A percentile compares a stretch with the other conserved stretches of the same genome.
phyloP scores from a whole-genome alignment of 495 filamentous ascomycete genomes.

The Xylaria flabelliformis region DNA sequence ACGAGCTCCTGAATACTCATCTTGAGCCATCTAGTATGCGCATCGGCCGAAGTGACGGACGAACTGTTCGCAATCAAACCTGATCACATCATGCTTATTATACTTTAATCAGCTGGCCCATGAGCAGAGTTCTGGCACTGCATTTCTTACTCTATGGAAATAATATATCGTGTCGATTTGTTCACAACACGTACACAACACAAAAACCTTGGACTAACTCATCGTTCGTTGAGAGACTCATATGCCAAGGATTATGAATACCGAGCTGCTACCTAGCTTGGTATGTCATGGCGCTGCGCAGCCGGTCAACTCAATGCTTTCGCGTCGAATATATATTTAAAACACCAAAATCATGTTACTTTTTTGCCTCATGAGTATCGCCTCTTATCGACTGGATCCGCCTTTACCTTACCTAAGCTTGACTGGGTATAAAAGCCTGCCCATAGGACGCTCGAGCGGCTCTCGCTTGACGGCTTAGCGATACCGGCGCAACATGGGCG shows the following conservation, averaged over 20 bases:
- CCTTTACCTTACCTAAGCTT: background rate
- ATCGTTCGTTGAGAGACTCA: background rate
- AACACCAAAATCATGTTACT: background rate
- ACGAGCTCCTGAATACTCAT: background rate
- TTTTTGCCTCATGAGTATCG: background rate
- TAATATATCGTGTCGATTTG: background rate
- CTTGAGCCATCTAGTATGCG: background rate
- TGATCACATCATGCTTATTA: background rate
- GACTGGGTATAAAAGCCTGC: slow-evolving; percentile 3
- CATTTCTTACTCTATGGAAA: background rate
- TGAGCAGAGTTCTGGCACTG: background rate
- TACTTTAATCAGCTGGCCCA: background rate
- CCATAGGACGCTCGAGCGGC: background rate
- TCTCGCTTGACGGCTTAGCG: slow-evolving; percentile 9
- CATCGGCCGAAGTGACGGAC: slow-evolving; percentile 20
- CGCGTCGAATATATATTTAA: background rate
- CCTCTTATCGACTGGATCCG: background rate
- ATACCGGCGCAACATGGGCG: slow-evolving; percentile 21
- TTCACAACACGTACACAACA: background rate
- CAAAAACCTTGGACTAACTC: background rate
- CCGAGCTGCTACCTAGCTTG: background rate
- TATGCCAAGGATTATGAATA: slow-evolving; percentile 7
- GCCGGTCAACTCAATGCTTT: background rate
- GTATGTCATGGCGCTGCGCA: background rate
- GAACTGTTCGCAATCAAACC: background rate